Conservation (phyloP, 202 grass and related monocot genomes). For the Cymbopogon flexuosus region DNA sequence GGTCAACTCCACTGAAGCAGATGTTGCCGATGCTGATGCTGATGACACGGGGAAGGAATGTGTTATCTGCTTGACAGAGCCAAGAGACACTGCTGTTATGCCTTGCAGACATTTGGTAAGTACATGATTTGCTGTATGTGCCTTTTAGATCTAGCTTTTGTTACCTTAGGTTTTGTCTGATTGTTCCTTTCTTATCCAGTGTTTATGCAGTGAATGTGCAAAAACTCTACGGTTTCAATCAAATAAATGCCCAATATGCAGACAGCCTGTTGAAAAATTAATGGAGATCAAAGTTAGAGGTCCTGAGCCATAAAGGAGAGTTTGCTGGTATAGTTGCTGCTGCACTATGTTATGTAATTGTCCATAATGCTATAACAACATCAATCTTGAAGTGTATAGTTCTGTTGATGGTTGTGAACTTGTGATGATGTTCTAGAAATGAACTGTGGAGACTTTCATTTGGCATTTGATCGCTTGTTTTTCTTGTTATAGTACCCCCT, state of each 20-base stretch:
- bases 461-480: constrained; percentile 10
- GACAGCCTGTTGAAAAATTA: constrained; percentile 76
- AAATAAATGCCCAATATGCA: constrained; percentile 97
- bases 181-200: constrained; percentile 56
- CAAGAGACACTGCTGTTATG: constrained; percentile 76
- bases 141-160: constrained; percentile 25
- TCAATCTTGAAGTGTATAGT: constrained; percentile 34
- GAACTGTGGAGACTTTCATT: not conserved
- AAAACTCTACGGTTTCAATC: constrained; percentile 80
- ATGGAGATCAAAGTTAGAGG: constrained; percentile 75
- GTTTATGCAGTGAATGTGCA: constrained; percentile 93
- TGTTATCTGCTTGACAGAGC: constrained; percentile 92
- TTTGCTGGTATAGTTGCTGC: constrained; percentile 36
- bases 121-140: constrained; percentile 3
- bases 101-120: constrained; percentile 98
- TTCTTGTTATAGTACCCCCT: not conserved
- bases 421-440: constrained; percentile 7
- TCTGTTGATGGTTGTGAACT: constrained; percentile 16
- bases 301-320: constrained; percentile 34
- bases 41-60: constrained; percentile 77
- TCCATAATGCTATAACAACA: constrained; percentile 22
- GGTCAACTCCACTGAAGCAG: constrained; percentile 47
- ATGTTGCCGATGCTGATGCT: constrained; percentile 43
- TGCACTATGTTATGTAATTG: constrained; percentile 21
- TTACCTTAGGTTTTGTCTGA: constrained; percentile 34